Evolutionary conservation across 352 stramenopile species (phyloP), one percentile per base, ranked within the genome.

Genomic region (Aphanomyces astaci): DNA sequence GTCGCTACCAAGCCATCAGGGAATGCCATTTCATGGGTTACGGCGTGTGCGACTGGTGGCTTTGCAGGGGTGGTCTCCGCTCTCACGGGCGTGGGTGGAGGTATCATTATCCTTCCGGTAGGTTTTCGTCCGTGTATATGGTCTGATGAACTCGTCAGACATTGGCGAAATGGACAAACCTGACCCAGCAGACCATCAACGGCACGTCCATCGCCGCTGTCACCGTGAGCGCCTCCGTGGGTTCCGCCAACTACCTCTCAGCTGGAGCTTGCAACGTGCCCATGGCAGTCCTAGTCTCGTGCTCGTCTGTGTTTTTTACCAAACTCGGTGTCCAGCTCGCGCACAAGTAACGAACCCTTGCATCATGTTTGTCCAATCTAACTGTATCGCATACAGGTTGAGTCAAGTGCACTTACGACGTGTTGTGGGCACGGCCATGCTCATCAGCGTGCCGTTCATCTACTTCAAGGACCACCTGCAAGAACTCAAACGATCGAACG

Each of bases 91-190:
- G 84, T 94, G 24, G 86, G 86, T 22, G 86, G 86, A 63, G 86
- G 86, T 13, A 79, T 92, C 56, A 87, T 94, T 57, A 79, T 94
- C 64, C 91, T 94, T 72, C 86, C 86, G 39, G 84, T 94, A 59
- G 22, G 75, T 68, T 4, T 19, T 43, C 30, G 17, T 33, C 17
- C 4, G n/a, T n/a, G n/a, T 31, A 49, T 22, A 13, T 54, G 15
- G 39, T 39, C 46, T 48, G 31, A 22, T 48, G n/a, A 27, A 51
- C n/a, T 22, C 5, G 11, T 13, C n/a, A 93, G 84, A 82, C 79
- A 10, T 73, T 94, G 68, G 86, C 84, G 65, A 89, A 87, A 71
- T 92, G 87, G 75, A 92, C 86, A 30, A 82, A 73, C 11, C 71
- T 94, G 27, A 72, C 84, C 13, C 86, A 94, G 72, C 86, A 94